Percentiles rank a stretch among this genome's conserved stretches.
phyloP scores from a whole-genome alignment of 2,329 filamentous ascomycete species.

The Neospermospora avenae region DNA sequence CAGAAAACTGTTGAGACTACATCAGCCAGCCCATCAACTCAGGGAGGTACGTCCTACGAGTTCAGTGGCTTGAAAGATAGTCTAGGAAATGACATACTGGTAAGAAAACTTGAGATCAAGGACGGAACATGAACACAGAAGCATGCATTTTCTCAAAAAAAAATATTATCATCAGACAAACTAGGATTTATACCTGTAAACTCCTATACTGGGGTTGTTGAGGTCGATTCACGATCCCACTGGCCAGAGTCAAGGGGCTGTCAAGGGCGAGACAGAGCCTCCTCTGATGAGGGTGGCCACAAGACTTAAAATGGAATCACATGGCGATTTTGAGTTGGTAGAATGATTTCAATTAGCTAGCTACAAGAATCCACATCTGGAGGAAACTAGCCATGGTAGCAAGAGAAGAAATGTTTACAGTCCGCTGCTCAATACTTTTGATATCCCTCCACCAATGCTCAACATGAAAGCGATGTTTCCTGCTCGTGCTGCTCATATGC shows the following conservation, averaged over 20 bases:
- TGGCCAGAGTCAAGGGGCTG: background rate
- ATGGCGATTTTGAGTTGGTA: slow-evolving; percentile 4
- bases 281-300: background rate
- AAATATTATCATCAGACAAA: background rate
- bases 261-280: background rate
- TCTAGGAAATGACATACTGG: slow-evolving; percentile 17
- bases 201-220: background rate
- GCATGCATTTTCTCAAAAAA: background rate
- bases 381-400: slow-evolving; percentile 27
- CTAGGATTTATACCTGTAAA: background rate
- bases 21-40: background rate
- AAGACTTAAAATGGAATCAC: slow-evolving; percentile 1
- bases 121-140: slow-evolving; percentile 31
- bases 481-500: slow-evolving; percentile 29
- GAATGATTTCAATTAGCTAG: slow-evolving; percentile 28
- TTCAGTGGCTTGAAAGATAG: slow-evolving; percentile 4
- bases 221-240: too few relatives aligned
- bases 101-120: slow-evolving; percentile 27
- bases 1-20: background rate
- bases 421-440: slow-evolving; percentile 28
- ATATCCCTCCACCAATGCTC: slow-evolving; percentile 28
- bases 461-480: slow-evolving; percentile 32
- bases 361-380: slow-evolving; percentile 28
- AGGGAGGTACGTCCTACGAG: slow-evolving; percentile 2
- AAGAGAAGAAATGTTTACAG: slow-evolving; percentile 31